Evolutionary conservation across 2,329 filamentous ascomycete genomes (phyloP).

Genomic region (Diaporthe helianthi): DNA sequence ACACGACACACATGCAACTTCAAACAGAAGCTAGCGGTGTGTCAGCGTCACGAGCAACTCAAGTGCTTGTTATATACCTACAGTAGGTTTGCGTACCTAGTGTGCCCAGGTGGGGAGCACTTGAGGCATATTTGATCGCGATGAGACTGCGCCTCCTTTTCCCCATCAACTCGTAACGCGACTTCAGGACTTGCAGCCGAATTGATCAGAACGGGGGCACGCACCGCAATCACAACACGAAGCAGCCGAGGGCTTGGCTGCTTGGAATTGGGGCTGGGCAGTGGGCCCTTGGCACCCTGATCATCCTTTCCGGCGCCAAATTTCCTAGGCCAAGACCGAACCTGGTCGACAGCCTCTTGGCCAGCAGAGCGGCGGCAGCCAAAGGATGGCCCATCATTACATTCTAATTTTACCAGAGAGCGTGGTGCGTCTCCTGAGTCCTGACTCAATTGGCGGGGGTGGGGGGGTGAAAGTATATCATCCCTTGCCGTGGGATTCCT

Average conservation of each 20-base stretch:
- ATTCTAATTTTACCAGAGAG: slow-evolving; percentile 29
- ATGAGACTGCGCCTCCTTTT: slow-evolving; percentile 21
- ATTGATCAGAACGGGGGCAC: slow-evolving; percentile 10
- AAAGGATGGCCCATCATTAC: neutral
- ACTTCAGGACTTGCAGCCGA: slow-evolving; percentile 6
- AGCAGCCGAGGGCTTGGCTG: slow-evolving; percentile 17
- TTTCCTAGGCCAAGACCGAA: slow-evolving; percentile 16
- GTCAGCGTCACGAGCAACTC: too few relatives aligned
- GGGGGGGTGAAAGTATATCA: slow-evolving; percentile 7
- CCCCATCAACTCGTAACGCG: slow-evolving; percentile 19
- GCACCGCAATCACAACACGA: slow-evolving; percentile 24
- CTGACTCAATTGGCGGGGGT: slow-evolving; percentile 22
- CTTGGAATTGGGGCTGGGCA: slow-evolving; percentile 24
- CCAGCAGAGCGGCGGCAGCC: slow-evolving; percentile 16
- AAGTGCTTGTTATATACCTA: slow-evolving; percentile 24
- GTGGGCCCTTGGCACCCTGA: slow-evolving; percentile 24
- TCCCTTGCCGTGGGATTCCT: slow-evolving; percentile 15
- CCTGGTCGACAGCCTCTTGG: slow-evolving; percentile 26
- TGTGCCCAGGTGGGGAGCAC: too few relatives aligned
- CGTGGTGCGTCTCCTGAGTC: slow-evolving; percentile 23
- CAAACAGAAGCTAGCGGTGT: too few relatives aligned
- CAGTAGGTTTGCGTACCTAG: too few relatives aligned
- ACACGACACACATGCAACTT: too few relatives aligned
- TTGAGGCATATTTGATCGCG: neutral
- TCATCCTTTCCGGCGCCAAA: slow-evolving; percentile 21